Evolutionary conservation across 83 land plant genomes (phyloP).

Genomic region (Diphasiastrum complanatum): DNA sequence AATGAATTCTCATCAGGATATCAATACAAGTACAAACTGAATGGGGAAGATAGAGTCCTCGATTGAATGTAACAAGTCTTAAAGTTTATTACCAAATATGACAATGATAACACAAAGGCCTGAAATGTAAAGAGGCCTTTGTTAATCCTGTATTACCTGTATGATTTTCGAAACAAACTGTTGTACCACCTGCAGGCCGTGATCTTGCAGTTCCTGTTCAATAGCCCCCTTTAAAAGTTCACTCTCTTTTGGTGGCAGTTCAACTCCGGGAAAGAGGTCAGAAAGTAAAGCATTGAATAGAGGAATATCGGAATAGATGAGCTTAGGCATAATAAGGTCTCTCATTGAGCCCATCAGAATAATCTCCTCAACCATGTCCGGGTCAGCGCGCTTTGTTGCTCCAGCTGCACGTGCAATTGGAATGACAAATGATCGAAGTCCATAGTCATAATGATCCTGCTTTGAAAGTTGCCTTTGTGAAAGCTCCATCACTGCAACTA

Average conservation of each 20-base stretch:
- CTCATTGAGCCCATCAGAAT: conserved; percentile 34
- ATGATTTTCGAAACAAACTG: conserved; percentile 27
- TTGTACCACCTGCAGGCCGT: conserved; percentile 30
- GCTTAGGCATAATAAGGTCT: conserved; percentile 36
- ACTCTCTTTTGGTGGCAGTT: conserved; percentile 31
- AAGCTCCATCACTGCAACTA: conserved; percentile 37
- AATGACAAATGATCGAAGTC: conserved; percentile 36
- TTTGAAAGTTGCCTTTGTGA: conserved; percentile 36
- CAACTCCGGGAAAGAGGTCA: conserved; percentile 34
- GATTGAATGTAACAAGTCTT: too few relatives aligned
- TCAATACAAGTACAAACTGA: not conserved
- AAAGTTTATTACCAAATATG: too few relatives aligned
- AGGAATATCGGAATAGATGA: conserved; percentile 37
- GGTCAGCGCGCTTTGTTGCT: conserved; percentile 31
- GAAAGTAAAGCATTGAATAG: conserved; percentile 27
- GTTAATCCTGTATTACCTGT: conserved; percentile 17
- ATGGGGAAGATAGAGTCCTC: not conserved
- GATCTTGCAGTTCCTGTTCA: conserved; percentile 22
- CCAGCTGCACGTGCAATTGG: conserved; percentile 39
- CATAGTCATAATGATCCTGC: conserved; percentile 40
- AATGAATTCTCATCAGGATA: not conserved
- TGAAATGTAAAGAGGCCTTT: too few relatives aligned
- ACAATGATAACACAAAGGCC: too few relatives aligned
- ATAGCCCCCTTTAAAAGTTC: conserved; percentile 19
- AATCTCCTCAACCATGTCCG: conserved; percentile 28